These are phyloP conservation scores for Selaginella tamariscina DNA, from an alignment of 75 land plant species.

Conservation along the genomic window DNA sequence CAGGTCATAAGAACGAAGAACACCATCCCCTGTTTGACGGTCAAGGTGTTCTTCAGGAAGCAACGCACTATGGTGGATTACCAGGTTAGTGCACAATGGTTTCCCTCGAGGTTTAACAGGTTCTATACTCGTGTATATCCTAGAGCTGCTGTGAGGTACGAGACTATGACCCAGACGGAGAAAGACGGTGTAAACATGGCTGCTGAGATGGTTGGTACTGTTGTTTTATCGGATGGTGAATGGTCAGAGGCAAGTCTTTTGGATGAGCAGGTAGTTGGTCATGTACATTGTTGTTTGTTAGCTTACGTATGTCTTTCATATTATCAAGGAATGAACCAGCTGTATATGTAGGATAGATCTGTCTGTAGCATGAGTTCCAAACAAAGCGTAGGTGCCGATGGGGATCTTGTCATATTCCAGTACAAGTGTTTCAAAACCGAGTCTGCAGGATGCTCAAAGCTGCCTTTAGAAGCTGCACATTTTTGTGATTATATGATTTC, in stretches of 20 bases:
- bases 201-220: conserved; percentile 33
- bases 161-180: conserved; percentile 26
- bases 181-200: conserved; percentile 28
- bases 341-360: no score
- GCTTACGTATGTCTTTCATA: neutral
- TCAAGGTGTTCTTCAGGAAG: no score
- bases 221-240: conserved; percentile 26
- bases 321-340: neutral
- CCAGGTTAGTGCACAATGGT: conserved; percentile 28
- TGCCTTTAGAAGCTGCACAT: neutral
- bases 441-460: no score
- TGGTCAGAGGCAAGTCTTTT: conserved; percentile 27
- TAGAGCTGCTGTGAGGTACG: no score
- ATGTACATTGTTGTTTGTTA: no score
- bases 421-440: no score
- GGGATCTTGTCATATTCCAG: no score
- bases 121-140: neutral
- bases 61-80: conserved; percentile 16
- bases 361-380: no score
- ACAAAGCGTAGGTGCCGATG: no score
- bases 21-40: no score
- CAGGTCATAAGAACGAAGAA: no score
- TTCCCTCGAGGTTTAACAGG: conserved; percentile 26
- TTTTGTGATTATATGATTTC: neutral
- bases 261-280: conserved; percentile 29